These are phyloP conservation scores for Ophiostoma sp. DNA, from an alignment of 2,329 filamentous ascomycete species.

Conservation along the genomic window DNA sequence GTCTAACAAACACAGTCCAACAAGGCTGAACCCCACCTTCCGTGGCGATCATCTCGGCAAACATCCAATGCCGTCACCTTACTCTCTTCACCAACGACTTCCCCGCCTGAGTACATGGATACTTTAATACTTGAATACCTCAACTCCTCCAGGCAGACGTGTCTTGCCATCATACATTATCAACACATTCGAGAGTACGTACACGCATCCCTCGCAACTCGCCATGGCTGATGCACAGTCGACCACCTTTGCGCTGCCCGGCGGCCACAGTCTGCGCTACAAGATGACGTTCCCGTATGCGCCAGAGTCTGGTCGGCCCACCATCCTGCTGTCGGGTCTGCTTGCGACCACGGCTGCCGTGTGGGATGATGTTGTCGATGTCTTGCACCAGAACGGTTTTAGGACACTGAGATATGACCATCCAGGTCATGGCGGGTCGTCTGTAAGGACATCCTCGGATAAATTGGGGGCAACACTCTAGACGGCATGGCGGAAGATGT, in stretches of 20 bases:
- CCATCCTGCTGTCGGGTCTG: conserved; percentile 45
- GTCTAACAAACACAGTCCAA: background rate
- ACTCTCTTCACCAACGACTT: background rate
- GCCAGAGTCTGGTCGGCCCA: conserved; percentile 31
- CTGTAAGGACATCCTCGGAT: conserved; percentile 37
- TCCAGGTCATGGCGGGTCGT: conserved; percentile 46
- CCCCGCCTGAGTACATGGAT: background rate
- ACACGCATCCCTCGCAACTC: background rate
- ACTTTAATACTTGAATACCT: background rate
- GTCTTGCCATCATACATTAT: background rate
- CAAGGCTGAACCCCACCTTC: conserved; percentile 18
- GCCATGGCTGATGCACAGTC: background rate
- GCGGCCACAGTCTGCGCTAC: conserved; percentile 25
- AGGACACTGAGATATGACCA: conserved; percentile 46
- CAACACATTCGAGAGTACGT: background rate
- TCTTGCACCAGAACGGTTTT: conserved; percentile 41
- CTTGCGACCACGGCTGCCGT: conserved; percentile 40
- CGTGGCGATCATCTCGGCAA: conserved; percentile 2
- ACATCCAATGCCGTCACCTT: background rate
- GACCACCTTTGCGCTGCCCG: conserved; percentile 8
- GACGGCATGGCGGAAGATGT: conserved; percentile 43
- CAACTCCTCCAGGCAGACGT: background rate
- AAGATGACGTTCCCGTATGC: conserved; percentile 16
- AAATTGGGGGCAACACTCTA: conserved; percentile 41
- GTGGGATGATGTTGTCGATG: conserved; percentile 44